Base-by-base conservation (phyloP, 257 asterid genomes). In the Przewalskia tangutica region DNA sequence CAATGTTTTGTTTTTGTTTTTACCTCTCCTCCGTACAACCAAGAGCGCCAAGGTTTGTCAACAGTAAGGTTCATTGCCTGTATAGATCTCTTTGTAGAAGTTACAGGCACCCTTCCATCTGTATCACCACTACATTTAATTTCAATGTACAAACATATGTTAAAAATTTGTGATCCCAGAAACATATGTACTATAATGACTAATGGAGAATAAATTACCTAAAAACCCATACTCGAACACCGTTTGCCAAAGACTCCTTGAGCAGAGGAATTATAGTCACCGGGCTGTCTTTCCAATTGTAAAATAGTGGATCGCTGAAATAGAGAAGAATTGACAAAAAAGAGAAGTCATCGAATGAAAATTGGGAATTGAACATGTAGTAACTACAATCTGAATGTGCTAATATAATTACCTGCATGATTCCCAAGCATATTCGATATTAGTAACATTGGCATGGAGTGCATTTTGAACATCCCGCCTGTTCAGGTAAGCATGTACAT, bases 21-120 rank as follows among this genome's bases (percentile, higher is more conserved):
- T 7, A 83, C 82, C 81, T 83, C 86, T 65, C 73, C 63, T 18
- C 54, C 17, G 8, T 77, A 23, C 51, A 38, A 79, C 86, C 86
- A 83, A 36, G 83, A 82, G 16, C 76, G 80, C 81, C 83, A 83
- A 0, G 76, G 23, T 36, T 66, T 32, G 2, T 70, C 54, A 0
- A 83, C 77, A 1, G 44, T 65, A 38, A 83, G 81, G 11, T 83
- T 79, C 55, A 83, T 83, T 9, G 62, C 86, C 32, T 83, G 17
- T 8, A 83, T 79, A 5, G 86, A 83, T 44, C 63, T 77, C 51
- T 79, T 70, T 6, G 86, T 13, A 40, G 86, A 83, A 23, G 86
- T 83, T 16, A 83, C 86, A 3, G 86, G 83, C 7, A 83, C 86
- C 44, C 86, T 78, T 83, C 83, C 83, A 83, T 83, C 86, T 7